Evolutionary conservation across 768 basidiomycete species (phyloP), one percentile per base, ranked within the genome.

Genomic region (Psilocybe sp.): DNA sequence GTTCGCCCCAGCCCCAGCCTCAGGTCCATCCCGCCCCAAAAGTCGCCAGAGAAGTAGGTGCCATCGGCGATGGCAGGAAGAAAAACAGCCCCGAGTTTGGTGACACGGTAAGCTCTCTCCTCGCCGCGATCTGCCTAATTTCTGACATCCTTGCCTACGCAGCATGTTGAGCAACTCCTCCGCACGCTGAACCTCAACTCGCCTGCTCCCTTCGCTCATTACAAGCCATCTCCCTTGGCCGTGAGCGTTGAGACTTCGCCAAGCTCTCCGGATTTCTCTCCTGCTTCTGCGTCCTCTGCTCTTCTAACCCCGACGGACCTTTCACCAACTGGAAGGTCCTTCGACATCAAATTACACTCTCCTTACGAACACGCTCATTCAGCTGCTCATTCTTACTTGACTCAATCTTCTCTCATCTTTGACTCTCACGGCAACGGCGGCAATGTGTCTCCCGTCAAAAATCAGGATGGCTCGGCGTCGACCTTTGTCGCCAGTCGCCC

Each of bases 181-280:
- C 84, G 89, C 36, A 82, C 87, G 12, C 73, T 92, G 43, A 85
- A 91, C 61, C 81, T 92, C 58, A 85, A 84, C 61, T 91, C 89
- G 28, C 89, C 89, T 12, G 79, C 74, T 54, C 82, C 80, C 52
- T 69, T 66, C 53, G 63, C 47, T 3, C 52, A 67, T 41, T 60
- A 69, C 39, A 76, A 76, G 54, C 74, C 79, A 20, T 54, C 73
- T 37, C 73, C 55, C 32, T 55, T 72, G 49, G 64, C 65, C 48
- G 57, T 81, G 50, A 75, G 65, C 44, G 62, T 75, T 50, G 76
- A 81, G 36, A 64, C 73, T 2, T 77, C 78, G 18, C 70, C 73
- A 4, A 77, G 67, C 54, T 81, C 84, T 39, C 85, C 87, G 0
- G 86, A 89, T 58, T 76, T 87, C 51, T 89, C 86, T 38, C 87